Base-by-base conservation (phyloP, 768 basidiomycete genomes). In the Trametes maxima region DNA sequence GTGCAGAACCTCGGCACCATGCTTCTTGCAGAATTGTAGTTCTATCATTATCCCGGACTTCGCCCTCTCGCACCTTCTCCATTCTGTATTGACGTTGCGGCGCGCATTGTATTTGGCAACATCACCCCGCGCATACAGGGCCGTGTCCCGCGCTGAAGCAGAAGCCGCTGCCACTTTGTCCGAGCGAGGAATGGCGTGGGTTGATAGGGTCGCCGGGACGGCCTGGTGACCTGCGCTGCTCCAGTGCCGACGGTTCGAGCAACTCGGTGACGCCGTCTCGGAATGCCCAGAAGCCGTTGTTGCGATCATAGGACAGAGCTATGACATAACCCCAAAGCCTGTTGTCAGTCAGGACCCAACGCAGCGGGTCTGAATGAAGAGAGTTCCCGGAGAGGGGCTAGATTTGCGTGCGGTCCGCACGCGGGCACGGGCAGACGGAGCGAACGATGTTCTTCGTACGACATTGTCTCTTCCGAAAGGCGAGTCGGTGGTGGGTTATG, bases 1-100 rank as follows among this genome's bases (percentile, higher is more conserved):
- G 90, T 95, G 44, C 95, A 97, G 78, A 95, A 91, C 71, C 76
- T 98, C 64, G 95, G 92, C 42, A 96, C 94, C 67, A 96, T 96
- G 88, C 80, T 98, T 63, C 80, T 97, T 64, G 93, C 94, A 58
- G 95, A 98, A 78, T 79, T 97, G 68, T 95, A 84, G 76, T 62
- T 63, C 51, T 55, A 59, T 59, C 59, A 24, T 58, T 61, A 58
- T 62, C 63, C 62, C 62, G 62, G 62, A 59, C 62, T 56, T 46
- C 54, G 54, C 57, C 40, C 54, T 55, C 51, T 50, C 52, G 57
- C 57, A 37, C 49, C 44, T 51, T 43, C 43, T 48, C 44, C 52
- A 21, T 54, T 49, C 33, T 58, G 62, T 54, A 63, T 62, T 47
- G 50, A 49, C 54, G 28, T 33, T 33, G 28, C 28, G 28, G 28